Evolutionary conservation across 2,329 filamentous ascomycete species (phyloP), one percentile per base, ranked within the genome.

Genomic region (Penicillium occitanis): DNA sequence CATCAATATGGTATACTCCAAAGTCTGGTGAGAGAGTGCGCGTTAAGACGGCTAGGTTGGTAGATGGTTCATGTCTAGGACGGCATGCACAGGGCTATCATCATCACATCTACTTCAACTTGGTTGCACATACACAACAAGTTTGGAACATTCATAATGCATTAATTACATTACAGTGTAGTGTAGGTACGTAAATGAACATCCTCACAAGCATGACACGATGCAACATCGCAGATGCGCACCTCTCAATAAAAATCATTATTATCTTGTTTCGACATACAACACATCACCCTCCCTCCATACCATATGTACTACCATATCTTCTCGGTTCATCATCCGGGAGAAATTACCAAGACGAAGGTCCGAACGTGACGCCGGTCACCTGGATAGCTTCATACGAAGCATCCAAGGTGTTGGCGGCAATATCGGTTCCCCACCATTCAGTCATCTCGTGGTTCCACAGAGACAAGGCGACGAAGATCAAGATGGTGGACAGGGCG

Each of bases 401-500:
- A 13, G 82, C 83, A 70, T 91, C 89, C 84, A 90, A 82, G 1
- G 89, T 91, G 30, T 83, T 78, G 7, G 76, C 77, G 2, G 88
- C 84, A 2, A 88, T 78, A 0, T 79, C 76, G 65, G 90, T 91
- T 6, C 89, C 88, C 89, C 89, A 91, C 89, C 90, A 92, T 10
- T 80, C 72, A 0, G 88, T 87, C 66, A 86, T 79, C 2, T 74
- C 72, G 8, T 83, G 82, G 40, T 81, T 79, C 2, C 88, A 88
- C 69, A 91, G 75, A 65, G 87, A 86, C 33, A 92, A 78, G 0
- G 87, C 84, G 70, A 91, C 86, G 80, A 92, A 91, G 66, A 92
- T 88, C 66, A 92, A 75, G 42, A 92, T 84, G 0, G 88, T 89
- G 40, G 84, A 85, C 22, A 91, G 75, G 13, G 88, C 86, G 5